Percentiles rank a stretch among this genome's conserved stretches.
phyloP scores from a whole-genome alignment of 805 yeast genomes.

The Yamadazyma sp. region DNA sequence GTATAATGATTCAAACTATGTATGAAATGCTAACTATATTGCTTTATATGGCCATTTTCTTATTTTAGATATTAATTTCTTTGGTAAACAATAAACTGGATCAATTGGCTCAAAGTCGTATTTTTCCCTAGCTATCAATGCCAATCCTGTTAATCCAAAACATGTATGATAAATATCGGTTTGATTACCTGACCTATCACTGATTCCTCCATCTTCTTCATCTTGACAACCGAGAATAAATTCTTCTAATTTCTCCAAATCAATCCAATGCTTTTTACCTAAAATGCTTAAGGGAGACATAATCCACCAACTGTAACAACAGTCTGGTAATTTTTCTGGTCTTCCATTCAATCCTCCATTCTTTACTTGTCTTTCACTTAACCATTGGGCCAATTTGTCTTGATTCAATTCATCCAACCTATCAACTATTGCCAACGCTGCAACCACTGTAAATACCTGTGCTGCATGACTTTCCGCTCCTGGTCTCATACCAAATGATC shows the following conservation, averaged over 20 bases:
- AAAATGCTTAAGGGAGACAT: slow-evolving; percentile 70
- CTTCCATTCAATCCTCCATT: slow-evolving; percentile 95
- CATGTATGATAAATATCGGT: slow-evolving; percentile 92
- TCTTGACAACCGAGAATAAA: slow-evolving; percentile 84
- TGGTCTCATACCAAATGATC: slow-evolving; percentile 91
- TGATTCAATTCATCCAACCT: slow-evolving; percentile 44
- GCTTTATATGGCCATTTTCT: slow-evolving; percentile 23
- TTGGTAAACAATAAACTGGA: slow-evolving; percentile 86
- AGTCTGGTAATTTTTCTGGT: slow-evolving; percentile 93
- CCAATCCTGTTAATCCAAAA: slow-evolving; percentile 86
- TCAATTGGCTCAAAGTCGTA: slow-evolving; percentile 59
- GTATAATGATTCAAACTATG: too few species aligned
- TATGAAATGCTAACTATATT: not conserved
- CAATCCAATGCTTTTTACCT: slow-evolving; percentile 72
- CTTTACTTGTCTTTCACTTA: slow-evolving; percentile 80
- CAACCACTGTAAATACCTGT: slow-evolving; percentile 83
- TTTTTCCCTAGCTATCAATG: slow-evolving; percentile 56
- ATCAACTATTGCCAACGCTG: slow-evolving; percentile 67
- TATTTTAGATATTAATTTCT: slow-evolving; percentile 33
- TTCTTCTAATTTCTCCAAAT: slow-evolving; percentile 51
- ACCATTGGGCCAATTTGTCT: slow-evolving; percentile 70
- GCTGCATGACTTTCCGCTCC: slow-evolving; percentile 97
- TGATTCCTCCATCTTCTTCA: slow-evolving; percentile 75
- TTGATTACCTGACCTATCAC: slow-evolving; percentile 88
- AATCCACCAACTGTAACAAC: slow-evolving; percentile 99